Evolutionary conservation across 768 basidiomycete genomes (phyloP).

Genomic region (Cyathus striatus): DNA sequence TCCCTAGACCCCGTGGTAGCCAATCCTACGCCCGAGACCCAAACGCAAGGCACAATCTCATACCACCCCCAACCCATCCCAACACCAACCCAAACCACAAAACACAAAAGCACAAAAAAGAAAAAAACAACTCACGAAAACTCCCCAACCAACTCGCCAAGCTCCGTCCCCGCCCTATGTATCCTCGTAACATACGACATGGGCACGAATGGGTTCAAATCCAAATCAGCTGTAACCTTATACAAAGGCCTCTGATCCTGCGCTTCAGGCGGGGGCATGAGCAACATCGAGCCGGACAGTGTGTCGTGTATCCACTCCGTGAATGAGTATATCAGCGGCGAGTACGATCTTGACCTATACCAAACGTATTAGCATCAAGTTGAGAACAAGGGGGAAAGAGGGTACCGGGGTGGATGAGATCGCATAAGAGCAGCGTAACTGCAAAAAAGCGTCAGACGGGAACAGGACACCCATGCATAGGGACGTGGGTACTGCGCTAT

Average conservation of each 20-base stretch:
- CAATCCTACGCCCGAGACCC: too few species aligned
- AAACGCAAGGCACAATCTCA: too few species aligned
- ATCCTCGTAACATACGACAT: constrained; percentile 38
- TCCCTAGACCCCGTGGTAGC: too few species aligned
- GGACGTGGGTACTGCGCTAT: too few species aligned
- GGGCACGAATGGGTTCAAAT: constrained; percentile 41
- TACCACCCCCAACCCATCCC: too few species aligned
- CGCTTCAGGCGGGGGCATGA: constrained; percentile 26
- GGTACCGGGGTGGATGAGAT: not conserved
- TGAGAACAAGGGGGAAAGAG: not conserved
- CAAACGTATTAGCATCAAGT: not conserved
- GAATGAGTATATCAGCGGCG: constrained; percentile 29
- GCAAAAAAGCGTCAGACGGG: too few species aligned
- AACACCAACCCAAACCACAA: constrained; percentile 24
- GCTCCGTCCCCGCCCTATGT: constrained; percentile 16
- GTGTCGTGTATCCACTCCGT: constrained; percentile 23
- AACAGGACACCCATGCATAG: too few species aligned
- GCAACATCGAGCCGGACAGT: constrained; percentile 19
- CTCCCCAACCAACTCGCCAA: constrained; percentile 23
- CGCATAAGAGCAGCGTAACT: not conserved
- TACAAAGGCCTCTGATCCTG: constrained; percentile 27
- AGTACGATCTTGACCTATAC: not conserved
- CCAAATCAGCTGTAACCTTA: constrained; percentile 35
- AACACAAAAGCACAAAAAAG: not conserved
- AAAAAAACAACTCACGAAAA: constrained; percentile 30